phyloP scores from a whole-genome alignment of 2,329 filamentous ascomycete species.

The Nemania bipapillata region DNA sequence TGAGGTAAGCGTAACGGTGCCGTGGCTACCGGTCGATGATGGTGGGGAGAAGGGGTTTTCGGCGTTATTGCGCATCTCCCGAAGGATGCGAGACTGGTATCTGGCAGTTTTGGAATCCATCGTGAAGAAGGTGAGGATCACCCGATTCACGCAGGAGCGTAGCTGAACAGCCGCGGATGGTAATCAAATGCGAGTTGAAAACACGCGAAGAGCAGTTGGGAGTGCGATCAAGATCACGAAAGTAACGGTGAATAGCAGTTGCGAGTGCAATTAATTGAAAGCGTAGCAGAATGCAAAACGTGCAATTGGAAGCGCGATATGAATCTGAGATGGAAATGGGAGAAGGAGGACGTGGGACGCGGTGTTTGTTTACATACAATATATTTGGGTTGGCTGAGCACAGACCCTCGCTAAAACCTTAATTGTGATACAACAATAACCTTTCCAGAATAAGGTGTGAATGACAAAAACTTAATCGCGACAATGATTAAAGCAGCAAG shows the following conservation, averaged over 20 bases:
- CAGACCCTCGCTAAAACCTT: slow-evolving; percentile 16
- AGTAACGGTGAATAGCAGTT: slow-evolving; percentile 28
- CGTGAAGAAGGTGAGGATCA: slow-evolving; percentile 26
- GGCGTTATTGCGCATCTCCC: slow-evolving; percentile 52
- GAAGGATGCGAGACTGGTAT: slow-evolving; percentile 51
- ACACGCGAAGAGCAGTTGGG: slow-evolving; percentile 13
- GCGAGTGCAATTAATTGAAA: slow-evolving; percentile 26
- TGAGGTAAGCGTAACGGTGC: slow-evolving; percentile 66
- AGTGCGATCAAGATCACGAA: slow-evolving; percentile 16
- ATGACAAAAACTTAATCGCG: not conserved
- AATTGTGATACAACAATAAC: slow-evolving; percentile 10
- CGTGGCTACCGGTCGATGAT: slow-evolving; percentile 67
- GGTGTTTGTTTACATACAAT: slow-evolving; percentile 32
- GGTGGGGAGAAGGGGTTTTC: slow-evolving; percentile 68
- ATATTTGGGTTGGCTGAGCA: slow-evolving; percentile 18
- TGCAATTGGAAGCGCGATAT: slow-evolving; percentile 20
- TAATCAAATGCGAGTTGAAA: slow-evolving; percentile 18
- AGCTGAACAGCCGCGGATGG: slow-evolving; percentile 11
- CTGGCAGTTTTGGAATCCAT: slow-evolving; percentile 47
- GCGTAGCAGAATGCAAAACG: slow-evolving; percentile 27
- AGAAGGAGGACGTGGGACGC: slow-evolving; percentile 31
- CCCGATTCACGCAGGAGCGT: slow-evolving; percentile 33
- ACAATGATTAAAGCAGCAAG: not conserved
- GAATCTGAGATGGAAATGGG: slow-evolving; percentile 20
- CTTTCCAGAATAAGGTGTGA: not conserved